Percentiles rank a stretch among this genome's conserved stretches.
Evolutionary conservation across 2,329 filamentous ascomycete genomes (phyloP).

Genomic region (Ascochyta lentis): DNA sequence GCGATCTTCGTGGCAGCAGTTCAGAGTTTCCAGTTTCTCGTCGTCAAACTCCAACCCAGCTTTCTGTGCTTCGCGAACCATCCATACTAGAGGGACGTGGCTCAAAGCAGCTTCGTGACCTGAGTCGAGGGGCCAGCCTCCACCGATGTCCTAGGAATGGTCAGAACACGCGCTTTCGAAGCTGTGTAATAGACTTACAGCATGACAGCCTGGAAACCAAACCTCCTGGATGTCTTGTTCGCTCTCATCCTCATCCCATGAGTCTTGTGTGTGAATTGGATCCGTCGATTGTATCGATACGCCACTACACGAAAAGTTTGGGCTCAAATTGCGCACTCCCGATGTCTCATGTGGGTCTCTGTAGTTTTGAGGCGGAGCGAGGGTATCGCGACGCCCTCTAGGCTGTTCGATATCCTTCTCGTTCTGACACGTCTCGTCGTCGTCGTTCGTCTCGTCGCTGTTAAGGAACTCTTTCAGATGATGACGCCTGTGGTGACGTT

Average conservation of each 20-base stretch:
- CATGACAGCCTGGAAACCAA: constrained; percentile 81
- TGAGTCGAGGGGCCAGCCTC: constrained; percentile 69
- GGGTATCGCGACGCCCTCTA: constrained; percentile 33
- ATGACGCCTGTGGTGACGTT: constrained; percentile 33
- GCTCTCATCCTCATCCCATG: constrained; percentile 48
- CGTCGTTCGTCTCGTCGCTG: constrained; percentile 19
- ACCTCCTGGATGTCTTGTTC: constrained; percentile 80
- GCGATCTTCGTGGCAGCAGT: constrained; percentile 59
- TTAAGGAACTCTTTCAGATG: constrained; percentile 21
- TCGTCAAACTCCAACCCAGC: constrained; percentile 75
- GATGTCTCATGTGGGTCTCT: constrained; percentile 44
- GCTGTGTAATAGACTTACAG: constrained; percentile 41
- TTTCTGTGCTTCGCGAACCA: constrained; percentile 68
- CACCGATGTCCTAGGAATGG: constrained; percentile 67
- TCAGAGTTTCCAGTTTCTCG: constrained; percentile 70
- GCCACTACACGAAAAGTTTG: constrained; percentile 32
- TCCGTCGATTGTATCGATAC: constrained; percentile 44
- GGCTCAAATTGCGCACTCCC: constrained; percentile 43
- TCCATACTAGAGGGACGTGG: constrained; percentile 73
- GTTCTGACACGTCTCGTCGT: constrained; percentile 2
- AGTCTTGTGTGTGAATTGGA: constrained; percentile 28
- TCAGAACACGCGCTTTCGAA: not conserved
- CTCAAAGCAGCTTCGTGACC: constrained; percentile 67
- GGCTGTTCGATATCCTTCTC: constrained; percentile 18
- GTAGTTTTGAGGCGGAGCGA: constrained; percentile 40